Conservation (phyloP, 345 rosid genomes). For the Salix caprea region DNA sequence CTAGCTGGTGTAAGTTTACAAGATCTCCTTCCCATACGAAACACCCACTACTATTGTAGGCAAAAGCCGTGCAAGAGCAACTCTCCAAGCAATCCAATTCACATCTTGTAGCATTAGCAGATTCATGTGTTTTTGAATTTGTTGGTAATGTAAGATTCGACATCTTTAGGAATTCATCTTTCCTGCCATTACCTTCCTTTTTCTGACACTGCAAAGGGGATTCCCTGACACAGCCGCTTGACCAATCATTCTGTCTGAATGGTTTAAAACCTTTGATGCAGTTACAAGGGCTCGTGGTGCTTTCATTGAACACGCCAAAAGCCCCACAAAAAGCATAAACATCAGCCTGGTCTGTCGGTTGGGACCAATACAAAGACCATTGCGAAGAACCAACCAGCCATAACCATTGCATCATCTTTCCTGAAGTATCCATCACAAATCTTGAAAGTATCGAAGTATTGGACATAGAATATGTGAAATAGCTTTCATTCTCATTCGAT, state of each 20-base stretch:
- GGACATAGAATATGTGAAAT: constrained; percentile 29
- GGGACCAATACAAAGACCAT: background rate
- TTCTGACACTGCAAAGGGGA: background rate
- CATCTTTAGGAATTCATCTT: constrained; percentile 5
- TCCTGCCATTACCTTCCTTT: background rate
- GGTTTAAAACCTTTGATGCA: constrained; percentile 11
- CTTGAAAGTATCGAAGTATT: constrained; percentile 10
- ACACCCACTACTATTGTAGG: background rate
- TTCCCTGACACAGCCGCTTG: constrained; percentile 24
- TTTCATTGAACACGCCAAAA: constrained; percentile 6
- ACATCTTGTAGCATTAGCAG: constrained; percentile 13
- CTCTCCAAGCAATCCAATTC: constrained; percentile 1
- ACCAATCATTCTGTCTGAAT: background rate
- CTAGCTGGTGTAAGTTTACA: background rate
- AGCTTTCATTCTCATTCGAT: constrained; percentile 23
- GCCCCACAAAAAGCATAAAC: constrained; percentile 16
- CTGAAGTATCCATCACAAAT: background rate
- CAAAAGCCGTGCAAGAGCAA: background rate
- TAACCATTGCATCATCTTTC: background rate
- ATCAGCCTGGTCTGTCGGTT: constrained; percentile 13
- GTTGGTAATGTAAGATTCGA: background rate
- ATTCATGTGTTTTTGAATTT: background rate
- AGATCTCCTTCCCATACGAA: constrained; percentile 8
- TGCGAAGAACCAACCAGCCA: background rate
- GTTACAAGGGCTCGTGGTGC: background rate